Base-by-base conservation (phyloP, 164 flowering plant genomes). In the Nymphaea colorata region DNA sequence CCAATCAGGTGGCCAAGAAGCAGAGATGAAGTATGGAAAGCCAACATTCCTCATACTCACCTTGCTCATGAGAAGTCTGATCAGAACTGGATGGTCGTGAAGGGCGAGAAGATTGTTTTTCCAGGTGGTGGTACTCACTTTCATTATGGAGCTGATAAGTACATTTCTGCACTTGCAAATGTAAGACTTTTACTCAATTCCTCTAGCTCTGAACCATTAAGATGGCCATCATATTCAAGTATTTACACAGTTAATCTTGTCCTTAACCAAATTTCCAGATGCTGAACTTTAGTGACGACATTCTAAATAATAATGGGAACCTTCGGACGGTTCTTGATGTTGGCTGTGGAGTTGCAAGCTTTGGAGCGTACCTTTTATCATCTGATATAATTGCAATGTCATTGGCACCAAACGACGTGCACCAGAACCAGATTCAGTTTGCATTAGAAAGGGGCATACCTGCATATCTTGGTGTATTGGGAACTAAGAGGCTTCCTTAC, bases 101-200 rank as follows among this genome's bases (percentile, higher is more conserved):
- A 82, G 81, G 96, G 90, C 67, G 91, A 89, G 43, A 87, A 82
- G 75, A 87, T 92, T 66, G 73, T 63, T 16, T 92, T 92, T 72
- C 98, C 98, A 41, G 98, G 98, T 3, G 96, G 98, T 67, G 98
- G 98, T 67, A 91, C 96, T 57, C 96, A 91, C 74, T 91, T 91
- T 73, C 96, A 89, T 62, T 85, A 87, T 79, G 97, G 97, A 76
- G 97, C 97, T 64, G 91, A 75, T 71, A 91, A 91, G 70, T 91
- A 91, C 69, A 89, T 92, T 74, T 79, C 85, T 15, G 79, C 79
- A 43, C 75, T 92, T 62, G 94, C 96, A 65, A 82, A 85, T 78
- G 98, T 92, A 88, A 84, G 90, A 67, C 47, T 61, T 17, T 11
- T 41, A 17, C 7, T 51, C 14, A 51, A 2, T 10, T 51, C 57